Evolutionary conservation across 176 grass and related monocot species (phyloP), one percentile per base, ranked within the genome.

Genomic region (Guadua angustifolia): DNA sequence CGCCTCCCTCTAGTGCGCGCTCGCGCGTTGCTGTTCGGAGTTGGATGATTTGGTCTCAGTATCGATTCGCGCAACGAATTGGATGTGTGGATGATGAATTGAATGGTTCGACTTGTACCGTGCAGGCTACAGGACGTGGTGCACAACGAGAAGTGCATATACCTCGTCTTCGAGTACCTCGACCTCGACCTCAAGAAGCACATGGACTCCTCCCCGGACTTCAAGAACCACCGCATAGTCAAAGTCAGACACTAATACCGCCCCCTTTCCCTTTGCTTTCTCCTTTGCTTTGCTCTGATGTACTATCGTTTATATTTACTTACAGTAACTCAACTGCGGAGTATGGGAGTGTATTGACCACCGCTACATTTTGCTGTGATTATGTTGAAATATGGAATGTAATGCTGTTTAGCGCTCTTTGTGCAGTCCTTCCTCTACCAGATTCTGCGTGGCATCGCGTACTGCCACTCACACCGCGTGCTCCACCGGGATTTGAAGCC

Each of bases 181-280:
- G 95, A 98, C 75, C 86, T 98, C 62, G 95, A 98, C 86, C 92
- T 98, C 51, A 98, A 98, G 89, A 98, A 93, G 84, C 88, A 95
- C 91, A 98, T 98, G 92, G 90, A 98, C 78, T 88, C 95, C 72
- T 95, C 90, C 44, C 17, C 95, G 63, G 93, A 88, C 79, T 87
- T 98, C 82, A 95, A 89, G 74, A 92, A 95, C 78, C 89, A 90
- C 62, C 44, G 65, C 50, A 57, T 91, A 68, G 87, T 98, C 66
- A 95, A 98, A 81, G 95, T 98, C 17, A 88, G 70, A 21, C 29
- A 32, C 53, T 39, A 19, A 14, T 5, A 7, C 18, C 12, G 25
- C 58, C 10, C 58, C 22, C 10, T 25, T 25, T 25, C 10, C 22
- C 22, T 38, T 17, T 2, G 13, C 2, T 53, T 6, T 32, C 17